A percentile compares a stretch with the other conserved stretches of the same genome.
These are phyloP conservation scores for Proliferodiscus dingleyae DNA, from an alignment of 2,329 filamentous ascomycete genomes.

Conservation along the genomic window DNA sequence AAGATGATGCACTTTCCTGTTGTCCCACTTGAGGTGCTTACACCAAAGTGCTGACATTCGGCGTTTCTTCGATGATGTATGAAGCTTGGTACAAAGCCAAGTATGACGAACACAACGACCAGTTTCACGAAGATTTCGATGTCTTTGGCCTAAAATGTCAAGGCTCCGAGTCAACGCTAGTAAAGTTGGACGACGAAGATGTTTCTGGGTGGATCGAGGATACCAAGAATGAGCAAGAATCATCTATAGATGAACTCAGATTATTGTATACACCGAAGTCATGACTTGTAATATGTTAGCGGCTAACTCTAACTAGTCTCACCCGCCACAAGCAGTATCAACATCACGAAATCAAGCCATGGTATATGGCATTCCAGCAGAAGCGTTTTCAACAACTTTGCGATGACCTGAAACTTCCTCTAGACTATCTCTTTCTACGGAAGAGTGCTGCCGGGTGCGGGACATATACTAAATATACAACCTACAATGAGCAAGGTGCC, in stretches of 20 bases:
- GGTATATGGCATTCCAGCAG: constrained; percentile 4
- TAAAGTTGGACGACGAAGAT: not conserved
- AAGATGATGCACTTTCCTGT: too few species aligned
- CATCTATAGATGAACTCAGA: not conserved
- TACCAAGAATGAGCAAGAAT: not conserved
- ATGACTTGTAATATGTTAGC: not conserved
- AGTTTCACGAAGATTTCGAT: not conserved
- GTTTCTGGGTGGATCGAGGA: not conserved
- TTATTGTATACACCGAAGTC: not conserved
- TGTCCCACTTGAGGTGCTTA: too few species aligned
- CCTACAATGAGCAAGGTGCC: not conserved
- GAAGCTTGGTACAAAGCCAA: not conserved
- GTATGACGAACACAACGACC: not conserved
- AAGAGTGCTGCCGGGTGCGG: constrained; percentile 4
- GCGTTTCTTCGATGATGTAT: not conserved
- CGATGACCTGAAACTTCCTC: not conserved
- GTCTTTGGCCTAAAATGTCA: not conserved
- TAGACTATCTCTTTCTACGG: constrained; percentile 5
- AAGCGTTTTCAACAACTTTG: not conserved
- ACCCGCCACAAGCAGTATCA: constrained; percentile 4
- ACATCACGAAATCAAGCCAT: constrained; percentile 5
- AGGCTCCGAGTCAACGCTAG: not conserved
- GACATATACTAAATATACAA: constrained; percentile 1
- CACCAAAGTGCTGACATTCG: too few species aligned
- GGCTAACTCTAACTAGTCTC: constrained; percentile 1